phyloP scores from a whole-genome alignment of 1,139 yeast species.

The Yamadazyma diospyri region DNA sequence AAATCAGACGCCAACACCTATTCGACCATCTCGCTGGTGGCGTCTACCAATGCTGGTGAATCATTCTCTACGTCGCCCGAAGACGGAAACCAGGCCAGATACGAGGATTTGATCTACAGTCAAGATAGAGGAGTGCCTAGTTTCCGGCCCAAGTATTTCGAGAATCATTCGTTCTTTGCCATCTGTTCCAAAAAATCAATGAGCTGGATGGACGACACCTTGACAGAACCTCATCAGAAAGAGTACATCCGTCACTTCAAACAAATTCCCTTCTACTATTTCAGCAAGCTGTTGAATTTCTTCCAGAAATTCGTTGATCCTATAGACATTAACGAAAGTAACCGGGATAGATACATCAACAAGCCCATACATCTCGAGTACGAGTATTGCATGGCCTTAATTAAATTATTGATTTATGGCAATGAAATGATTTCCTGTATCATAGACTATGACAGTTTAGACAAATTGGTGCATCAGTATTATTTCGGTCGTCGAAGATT shows the following conservation, averaged over 20 bases:
- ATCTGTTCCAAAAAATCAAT: conserved; percentile 37
- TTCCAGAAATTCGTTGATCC: conserved; percentile 35
- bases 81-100: background rate
- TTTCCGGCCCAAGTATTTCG: conserved; percentile 24
- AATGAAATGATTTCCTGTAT: conserved; percentile 10
- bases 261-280: conserved; percentile 28
- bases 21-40: background rate
- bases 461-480: conserved; percentile 21
- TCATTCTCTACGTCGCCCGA: background rate
- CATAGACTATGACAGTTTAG: conserved; percentile 16
- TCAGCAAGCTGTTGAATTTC: conserved; percentile 18
- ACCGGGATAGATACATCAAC: conserved; percentile 18
- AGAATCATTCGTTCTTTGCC: conserved; percentile 37
- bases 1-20: background rate
- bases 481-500: conserved; percentile 10
- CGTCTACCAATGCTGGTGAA: background rate
- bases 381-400: conserved; percentile 20
- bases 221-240: conserved; percentile 22
- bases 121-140: conserved; percentile 5
- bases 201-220: conserved; percentile 28
- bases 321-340: conserved; percentile 22
- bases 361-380: conserved; percentile 28
- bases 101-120: conserved; percentile 1
- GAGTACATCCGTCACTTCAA: conserved; percentile 25
- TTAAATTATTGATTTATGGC: conserved; percentile 19